These are phyloP conservation scores for Leucocoprinus leucothites DNA, from an alignment of 768 basidiomycete species.

Conservation along the genomic window DNA sequence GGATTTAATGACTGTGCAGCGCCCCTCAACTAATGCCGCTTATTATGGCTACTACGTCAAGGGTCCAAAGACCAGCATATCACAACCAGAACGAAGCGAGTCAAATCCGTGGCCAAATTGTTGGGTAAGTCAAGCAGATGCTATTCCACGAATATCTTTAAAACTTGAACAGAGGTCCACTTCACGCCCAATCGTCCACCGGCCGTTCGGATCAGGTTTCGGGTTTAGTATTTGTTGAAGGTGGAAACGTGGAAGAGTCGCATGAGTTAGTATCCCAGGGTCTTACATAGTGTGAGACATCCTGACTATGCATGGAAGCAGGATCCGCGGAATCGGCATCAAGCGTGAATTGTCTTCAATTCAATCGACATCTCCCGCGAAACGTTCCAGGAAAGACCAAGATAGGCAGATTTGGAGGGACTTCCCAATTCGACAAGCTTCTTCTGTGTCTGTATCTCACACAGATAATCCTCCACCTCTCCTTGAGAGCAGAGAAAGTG, in stretches of 20 bases:
- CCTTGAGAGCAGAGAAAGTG: background rate
- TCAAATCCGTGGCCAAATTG: too few relatives aligned
- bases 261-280: background rate
- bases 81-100: background rate
- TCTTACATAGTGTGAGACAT: constrained; percentile 2
- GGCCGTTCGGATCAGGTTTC: background rate
- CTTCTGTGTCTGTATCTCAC: background rate
- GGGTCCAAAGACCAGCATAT: background rate
- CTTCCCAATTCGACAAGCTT: background rate
- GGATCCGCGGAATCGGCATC: background rate
- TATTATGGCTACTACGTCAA: background rate
- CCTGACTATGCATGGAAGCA: constrained; percentile 5
- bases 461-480: background rate
- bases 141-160: too few relatives aligned
- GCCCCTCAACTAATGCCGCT: background rate
- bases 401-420: background rate
- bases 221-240: background rate
- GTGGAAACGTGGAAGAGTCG: constrained; percentile 5
- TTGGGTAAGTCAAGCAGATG: too few relatives aligned
- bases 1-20: background rate
- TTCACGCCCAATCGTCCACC: background rate
- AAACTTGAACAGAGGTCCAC: too few relatives aligned
- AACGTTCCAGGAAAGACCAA: constrained; percentile 2
- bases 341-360: constrained; percentile 6
- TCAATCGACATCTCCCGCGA: constrained; percentile 8